Evolutionary conservation across 805 yeast species (phyloP), one percentile per base, ranked within the genome.

Genomic region (Suhomyces canberraensis): DNA sequence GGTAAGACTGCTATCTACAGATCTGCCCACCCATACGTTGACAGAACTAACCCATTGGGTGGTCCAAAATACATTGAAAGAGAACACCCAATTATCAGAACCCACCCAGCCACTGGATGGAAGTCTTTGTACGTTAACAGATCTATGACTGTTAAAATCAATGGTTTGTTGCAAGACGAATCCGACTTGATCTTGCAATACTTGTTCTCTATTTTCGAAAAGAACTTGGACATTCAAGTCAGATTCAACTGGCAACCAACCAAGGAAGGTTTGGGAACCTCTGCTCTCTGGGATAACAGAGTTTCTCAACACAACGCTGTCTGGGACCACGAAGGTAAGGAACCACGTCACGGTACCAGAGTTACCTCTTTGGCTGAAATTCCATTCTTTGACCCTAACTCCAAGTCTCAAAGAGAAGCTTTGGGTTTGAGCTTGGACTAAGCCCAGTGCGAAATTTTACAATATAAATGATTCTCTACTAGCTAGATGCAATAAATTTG

Each of bases 231-330:
- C 30, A 46, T 46, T 25, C 50, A 46, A 25, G 50, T 46, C 28
- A 41, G 50, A 37, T 46, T 46, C 42, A 44, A 44, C 44, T 46
- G 50, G 50, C 39, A 40, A 30, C 45, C 49, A 9, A 40, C 48
- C 17, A 36, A 38, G 30, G 33, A 36, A 26, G 48, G 48, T 11
- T 34, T 41, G 33, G 48, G 48, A 16, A 36, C 42, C 21, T 61
- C 76, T 26, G 82, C 79, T 6, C 48, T 77, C 25, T 78, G 83
- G 82, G 83, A 78, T 48, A 78, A 78, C 63, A 62, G 83, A 52
- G 50, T 74, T 36, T 64, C 77, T 16, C 67, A 67, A 38, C 85
- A 79, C 58, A 60, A 62, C 39, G 79, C 79, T 9, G 68, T 75
- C n/a, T 63, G 69, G 59, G 79, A 74, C 46, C 71, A 73, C 52